These are phyloP conservation scores for Spatholobus suberectus DNA, from an alignment of 306 rosid species.

Conservation along the genomic window DNA sequence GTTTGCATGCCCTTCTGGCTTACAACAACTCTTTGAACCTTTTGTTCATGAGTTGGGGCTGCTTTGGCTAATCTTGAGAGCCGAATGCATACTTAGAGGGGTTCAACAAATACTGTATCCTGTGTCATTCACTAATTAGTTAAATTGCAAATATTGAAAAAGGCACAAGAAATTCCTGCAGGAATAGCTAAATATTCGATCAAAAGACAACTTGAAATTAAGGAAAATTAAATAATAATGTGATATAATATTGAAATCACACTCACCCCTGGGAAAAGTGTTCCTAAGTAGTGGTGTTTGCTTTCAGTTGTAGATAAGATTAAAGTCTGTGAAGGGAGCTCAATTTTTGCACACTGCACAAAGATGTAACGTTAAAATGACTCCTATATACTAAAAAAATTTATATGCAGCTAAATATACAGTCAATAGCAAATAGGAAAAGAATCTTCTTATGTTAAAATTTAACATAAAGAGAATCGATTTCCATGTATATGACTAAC, in stretches of 20 bases:
- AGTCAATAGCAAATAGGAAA: background rate
- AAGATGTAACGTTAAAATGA: background rate
- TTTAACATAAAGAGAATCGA: background rate
- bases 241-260: background rate
- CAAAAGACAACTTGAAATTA: background rate
- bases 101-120: background rate
- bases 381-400: background rate
- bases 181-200: background rate
- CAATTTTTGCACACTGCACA: background rate
- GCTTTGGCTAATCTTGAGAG: background rate
- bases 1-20: background rate
- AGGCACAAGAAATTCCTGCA: background rate
- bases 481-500: background rate
- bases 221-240: background rate
- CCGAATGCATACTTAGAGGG: background rate
- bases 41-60: background rate
- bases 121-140: conserved; percentile 23
- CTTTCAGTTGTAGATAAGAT: background rate
- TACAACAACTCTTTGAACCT: background rate
- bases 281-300: background rate
- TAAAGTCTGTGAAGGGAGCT: background rate
- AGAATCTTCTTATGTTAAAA: background rate
- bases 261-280: background rate
- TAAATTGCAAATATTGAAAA: background rate
- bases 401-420: too few relatives aligned